Evolutionary conservation across 441 rosid species (phyloP), one percentile per base, ranked within the genome.

Genomic region (Populus hybrid): DNA sequence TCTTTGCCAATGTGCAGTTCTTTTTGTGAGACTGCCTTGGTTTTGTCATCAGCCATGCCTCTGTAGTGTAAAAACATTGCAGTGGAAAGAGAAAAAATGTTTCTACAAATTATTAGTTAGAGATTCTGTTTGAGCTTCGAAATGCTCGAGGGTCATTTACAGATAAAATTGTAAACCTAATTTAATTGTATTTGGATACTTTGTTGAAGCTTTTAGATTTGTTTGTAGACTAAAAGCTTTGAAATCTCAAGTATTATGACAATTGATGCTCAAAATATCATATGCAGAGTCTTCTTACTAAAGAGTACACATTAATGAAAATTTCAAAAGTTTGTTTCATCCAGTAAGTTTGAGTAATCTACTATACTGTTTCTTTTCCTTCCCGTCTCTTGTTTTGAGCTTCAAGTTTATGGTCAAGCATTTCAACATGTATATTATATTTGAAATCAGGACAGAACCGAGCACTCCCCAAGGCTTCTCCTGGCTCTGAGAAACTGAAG

Each of bases 381-480:
- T 50, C 30, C 30, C 3, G 30, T 26, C 66, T 69, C 19, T 67
- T 79, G 57, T 69, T 75, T 70, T 21, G 30, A 61, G 38, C 23
- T 9, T 61, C 24, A 76, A 69, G 23, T 70, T 71, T 69, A 63
- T 26, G 30, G n/a, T 14, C 67, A 70, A 75, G 67, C 42, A 75
- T 53, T 80, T 19, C 64, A 73, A 75, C 59, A 28, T 28, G 35
- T 71, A 16, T 50, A 36, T 66, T 71, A 12, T 65, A 36, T 76
- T 59, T 83, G 78, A 77, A 75, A 85, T 83, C 79, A 81, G 84
- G 84, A 79, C 88, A 89, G 91, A 78, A 85, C 74, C 86, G 76
- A 78, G 78, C 84, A 73, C 80, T 88, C 79, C 82, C 67, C 21
- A 80, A 78, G 76, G 69, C 80, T 81, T 71, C 80, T 76, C 34